Base-by-base conservation (phyloP, 1,139 yeast genomes). In the Pichia inconspicua region DNA sequence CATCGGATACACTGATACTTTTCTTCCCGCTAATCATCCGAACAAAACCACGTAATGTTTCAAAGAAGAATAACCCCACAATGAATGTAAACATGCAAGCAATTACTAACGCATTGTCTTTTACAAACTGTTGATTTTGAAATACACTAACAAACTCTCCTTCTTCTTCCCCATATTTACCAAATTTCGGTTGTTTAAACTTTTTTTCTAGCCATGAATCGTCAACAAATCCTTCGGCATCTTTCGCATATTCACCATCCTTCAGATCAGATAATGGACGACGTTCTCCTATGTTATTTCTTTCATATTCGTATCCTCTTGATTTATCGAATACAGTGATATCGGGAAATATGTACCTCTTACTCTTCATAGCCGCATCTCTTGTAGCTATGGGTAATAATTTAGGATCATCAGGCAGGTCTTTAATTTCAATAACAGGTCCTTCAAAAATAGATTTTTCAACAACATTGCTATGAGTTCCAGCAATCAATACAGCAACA, bases 401-500 rank as follows among this genome's bases (percentile, higher is more conserved):
- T 6, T 53, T 51, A 14, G 65, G 63, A 62, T 74, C 53, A 50
- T 60, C 46, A 52, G 68, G 46, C 71, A 80, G 42, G 53, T 61
- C 51, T 48, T 54, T 53, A 59, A 59, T 36, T 55, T 58, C 12
- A 60, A 63, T 38, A 51, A 64, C 25, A 25, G 48, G 52, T 2
- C 47, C 42, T 17, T 46, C 48, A 2, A 41, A 35, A 1, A 49
- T 44, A 14, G 46, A 42, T 2, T 43, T 40, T 58, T 59, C 49
- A 28, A 48, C 57, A 10, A 45, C 52, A 6, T 35, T 38, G 2
- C 53, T 9, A 22, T 63, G 61, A 22, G 54, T 53, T 11, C 74
- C 65, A 0, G 86, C 78, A 44, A 78, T 63, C 6, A 84, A 63
- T 3, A 84, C 66, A 4, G 84, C 69, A 49, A 72, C 73, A 52